These are phyloP conservation scores for Aegilops bicornis DNA, from an alignment of 176 grass and related monocot genomes.

Conservation along the genomic window DNA sequence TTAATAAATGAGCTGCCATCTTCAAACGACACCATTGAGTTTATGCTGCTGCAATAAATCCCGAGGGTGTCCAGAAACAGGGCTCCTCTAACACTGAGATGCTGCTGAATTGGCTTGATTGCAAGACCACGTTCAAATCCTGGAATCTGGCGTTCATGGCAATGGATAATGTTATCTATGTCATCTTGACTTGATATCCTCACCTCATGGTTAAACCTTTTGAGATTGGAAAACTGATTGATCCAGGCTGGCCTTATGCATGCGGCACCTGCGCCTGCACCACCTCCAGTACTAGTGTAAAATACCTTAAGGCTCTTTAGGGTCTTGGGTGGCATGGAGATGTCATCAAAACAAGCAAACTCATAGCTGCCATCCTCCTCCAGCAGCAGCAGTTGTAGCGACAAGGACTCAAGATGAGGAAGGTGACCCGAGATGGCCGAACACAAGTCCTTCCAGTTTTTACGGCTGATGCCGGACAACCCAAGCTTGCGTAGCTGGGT, in stretches of 20 bases:
- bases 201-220: neutral
- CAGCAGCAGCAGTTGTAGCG: neutral
- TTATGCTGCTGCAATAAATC: too few relatives aligned
- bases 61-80: too few relatives aligned
- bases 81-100: too few relatives aligned
- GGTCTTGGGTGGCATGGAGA: neutral
- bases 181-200: neutral
- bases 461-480: neutral
- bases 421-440: neutral
- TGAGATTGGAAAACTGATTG: neutral
- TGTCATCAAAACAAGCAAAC: neutral
- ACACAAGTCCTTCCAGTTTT: neutral
- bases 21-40: too few relatives aligned
- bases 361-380: neutral
- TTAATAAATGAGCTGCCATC: fast-evolving
- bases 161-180: too few relatives aligned
- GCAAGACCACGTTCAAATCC: too few relatives aligned
- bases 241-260: neutral
- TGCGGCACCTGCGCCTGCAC: neutral
- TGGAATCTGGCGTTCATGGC: too few relatives aligned
- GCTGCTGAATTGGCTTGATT: too few relatives aligned
- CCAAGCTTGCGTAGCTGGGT: neutral
- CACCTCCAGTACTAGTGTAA: neutral
- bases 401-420: neutral
- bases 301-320: neutral